Percentiles rank a stretch among this genome's conserved stretches.
Evolutionary conservation across 2,329 filamentous ascomycete genomes (phyloP).

Genomic region (Aspergillus candidus): DNA sequence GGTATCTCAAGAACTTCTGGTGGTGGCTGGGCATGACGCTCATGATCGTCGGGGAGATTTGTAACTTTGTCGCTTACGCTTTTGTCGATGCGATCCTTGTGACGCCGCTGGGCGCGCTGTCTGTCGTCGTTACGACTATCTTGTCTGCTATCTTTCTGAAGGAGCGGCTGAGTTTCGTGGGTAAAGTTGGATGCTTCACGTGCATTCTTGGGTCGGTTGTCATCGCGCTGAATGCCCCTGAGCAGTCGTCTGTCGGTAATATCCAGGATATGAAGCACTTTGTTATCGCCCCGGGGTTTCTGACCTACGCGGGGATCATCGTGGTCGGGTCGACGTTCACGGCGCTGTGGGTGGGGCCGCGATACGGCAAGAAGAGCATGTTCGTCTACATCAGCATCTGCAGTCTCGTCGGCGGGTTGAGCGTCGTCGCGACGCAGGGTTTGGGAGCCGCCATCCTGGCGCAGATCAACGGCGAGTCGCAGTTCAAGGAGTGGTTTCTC

Average conservation of each 20-base stretch:
- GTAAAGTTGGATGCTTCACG: slow-evolving; percentile 91
- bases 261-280: slow-evolving; percentile 91
- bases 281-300: slow-evolving; percentile 79
- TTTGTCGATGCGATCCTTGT: slow-evolving; percentile 96
- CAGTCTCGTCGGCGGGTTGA: slow-evolving; percentile 87
- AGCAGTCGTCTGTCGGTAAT: slow-evolving; percentile 72
- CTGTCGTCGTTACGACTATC: slow-evolving; percentile 86
- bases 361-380: slow-evolving; percentile 96
- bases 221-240: slow-evolving; percentile 89
- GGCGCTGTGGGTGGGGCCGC: slow-evolving; percentile 74
- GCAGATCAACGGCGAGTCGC: slow-evolving; percentile 70
- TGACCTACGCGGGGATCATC: slow-evolving; percentile 77
- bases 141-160: slow-evolving; percentile 93
- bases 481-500: slow-evolving; percentile 97
- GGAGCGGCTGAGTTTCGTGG: slow-evolving; percentile 88
- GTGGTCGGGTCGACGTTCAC: slow-evolving; percentile 66
- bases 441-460: slow-evolving; percentile 86
- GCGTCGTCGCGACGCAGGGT: slow-evolving; percentile 91
- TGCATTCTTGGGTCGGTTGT: slow-evolving; percentile 90
- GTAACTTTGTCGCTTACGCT: slow-evolving; percentile 95
- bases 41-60: slow-evolving; percentile 94
- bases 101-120: slow-evolving; percentile 82
- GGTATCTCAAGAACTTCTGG: slow-evolving; percentile 87
- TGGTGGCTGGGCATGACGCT: slow-evolving; percentile 97
- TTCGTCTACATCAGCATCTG: slow-evolving; percentile 95